Evolutionary conservation across 768 basidiomycete species (phyloP), one percentile per base, ranked within the genome.

Genomic region (Xerocomellus amylosporus): DNA sequence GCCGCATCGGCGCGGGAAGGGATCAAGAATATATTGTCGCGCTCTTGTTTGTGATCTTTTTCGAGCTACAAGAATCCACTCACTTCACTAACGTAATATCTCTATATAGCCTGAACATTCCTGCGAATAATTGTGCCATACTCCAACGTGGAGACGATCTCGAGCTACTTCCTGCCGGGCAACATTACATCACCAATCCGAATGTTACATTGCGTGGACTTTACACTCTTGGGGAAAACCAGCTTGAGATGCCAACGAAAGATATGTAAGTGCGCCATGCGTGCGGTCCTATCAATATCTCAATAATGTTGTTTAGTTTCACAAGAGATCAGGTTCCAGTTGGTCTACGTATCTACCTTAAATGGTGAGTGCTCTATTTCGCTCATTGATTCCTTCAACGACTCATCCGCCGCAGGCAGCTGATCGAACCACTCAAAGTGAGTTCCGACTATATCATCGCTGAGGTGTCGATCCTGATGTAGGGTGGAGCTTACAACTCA

Each of bases 251-350:
- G 86, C 89, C 90, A 4, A 91, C 89, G 8, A 91, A 91, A 71
- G 88, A 90, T 59, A 90, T 90, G 87, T 87, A 61, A 61, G 86
- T 72, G 13, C 37, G 47, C 5, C 13, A 19, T 14, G 8, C 8
- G 41, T 19, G 14, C 15, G 42, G 10, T 38, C 24, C 2, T 8
- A 41, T 19, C 3, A 2, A 14, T 39, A 9, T 43, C 40, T 46
- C 31, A 55, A 39, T 40, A 8, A 45, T 46, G 41, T 15, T 13
- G 17, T 33, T 12, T 56, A 88, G 88, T 60, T 92, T 88, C 71
- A 91, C 91, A 3, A 84, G 88, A 38, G 90, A 91, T 61, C 90
- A 93, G 73, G 90, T 91, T 9, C 90, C 90, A 26, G 90, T 91
- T 55, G 83, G 85, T 71, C 72, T 92, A 67, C 90, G 86, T 5